These are phyloP conservation scores for Ophiostoma populinum DNA, from an alignment of 2,329 filamentous ascomycete genomes.

Conservation along the genomic window DNA sequence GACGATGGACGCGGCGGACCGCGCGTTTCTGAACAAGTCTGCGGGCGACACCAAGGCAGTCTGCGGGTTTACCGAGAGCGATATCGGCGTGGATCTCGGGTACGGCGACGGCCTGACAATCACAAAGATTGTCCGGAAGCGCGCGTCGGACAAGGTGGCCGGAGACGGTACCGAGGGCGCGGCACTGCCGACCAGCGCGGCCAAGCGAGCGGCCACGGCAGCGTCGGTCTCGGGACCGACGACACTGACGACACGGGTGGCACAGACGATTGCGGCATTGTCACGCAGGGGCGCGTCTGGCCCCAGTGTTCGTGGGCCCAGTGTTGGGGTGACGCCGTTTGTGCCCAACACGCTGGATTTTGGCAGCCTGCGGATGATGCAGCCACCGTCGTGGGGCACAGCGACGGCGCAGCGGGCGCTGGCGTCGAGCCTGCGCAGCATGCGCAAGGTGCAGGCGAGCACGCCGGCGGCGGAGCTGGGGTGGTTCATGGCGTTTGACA, in stretches of 20 bases:
- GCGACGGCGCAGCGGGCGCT: slow-evolving; percentile 42
- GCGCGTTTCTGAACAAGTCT: not conserved
- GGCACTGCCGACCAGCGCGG: not conserved
- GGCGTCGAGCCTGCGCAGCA: slow-evolving; percentile 42
- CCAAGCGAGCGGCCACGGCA: not conserved
- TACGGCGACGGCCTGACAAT: not conserved
- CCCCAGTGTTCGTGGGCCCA: too few species aligned
- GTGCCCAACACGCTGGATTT: slow-evolving; percentile 48
- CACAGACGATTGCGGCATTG: too few species aligned
- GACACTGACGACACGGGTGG: too few species aligned
- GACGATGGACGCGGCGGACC: not conserved
- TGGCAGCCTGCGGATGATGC: slow-evolving; percentile 43
- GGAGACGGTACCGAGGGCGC: not conserved
- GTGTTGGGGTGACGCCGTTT: slow-evolving; percentile 37
- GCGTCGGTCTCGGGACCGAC: too few species aligned
- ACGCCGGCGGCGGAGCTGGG: slow-evolving; percentile 49
- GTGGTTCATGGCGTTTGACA: slow-evolving; percentile 60
- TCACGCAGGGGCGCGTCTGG: too few species aligned
- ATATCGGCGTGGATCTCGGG: too few species aligned
- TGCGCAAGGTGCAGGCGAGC: slow-evolving; percentile 45
- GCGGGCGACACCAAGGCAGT: too few species aligned
- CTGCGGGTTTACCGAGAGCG: too few species aligned
- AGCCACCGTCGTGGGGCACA: slow-evolving; percentile 47
- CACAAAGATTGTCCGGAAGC: not conserved
- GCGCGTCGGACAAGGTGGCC: not conserved